Evolutionary conservation across 768 basidiomycete species (phyloP).

Genomic region (Podaxis pistillaris): DNA sequence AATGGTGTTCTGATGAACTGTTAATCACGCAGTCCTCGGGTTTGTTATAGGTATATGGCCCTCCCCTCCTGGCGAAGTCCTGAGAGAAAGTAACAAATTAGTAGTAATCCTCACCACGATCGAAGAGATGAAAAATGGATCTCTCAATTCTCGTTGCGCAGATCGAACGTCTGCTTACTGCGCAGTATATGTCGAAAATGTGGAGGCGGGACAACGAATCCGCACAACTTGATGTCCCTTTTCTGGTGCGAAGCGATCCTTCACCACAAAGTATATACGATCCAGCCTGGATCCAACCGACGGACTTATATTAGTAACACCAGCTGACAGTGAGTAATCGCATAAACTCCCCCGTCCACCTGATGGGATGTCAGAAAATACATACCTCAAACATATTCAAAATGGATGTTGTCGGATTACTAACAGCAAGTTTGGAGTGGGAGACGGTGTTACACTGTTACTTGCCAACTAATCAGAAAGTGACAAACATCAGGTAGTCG

Average conservation of each 20-base stretch:
- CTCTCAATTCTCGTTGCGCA: no score
- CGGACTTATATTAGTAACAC: constrained; percentile 15
- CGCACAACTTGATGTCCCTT: not conserved
- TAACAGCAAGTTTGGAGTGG: constrained; percentile 47
- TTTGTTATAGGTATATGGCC: no score
- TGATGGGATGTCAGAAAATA: constrained; percentile 43
- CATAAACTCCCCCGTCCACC: constrained; percentile 42
- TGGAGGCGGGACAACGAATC: not conserved
- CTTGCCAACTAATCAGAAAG: constrained; percentile 39
- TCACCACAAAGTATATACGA: constrained; percentile 39
- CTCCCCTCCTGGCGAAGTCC: no score
- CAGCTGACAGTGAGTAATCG: constrained; percentile 43
- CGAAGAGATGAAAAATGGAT: no score
- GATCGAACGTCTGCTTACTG: not conserved
- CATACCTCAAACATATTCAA: constrained; percentile 50
- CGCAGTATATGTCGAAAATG: not conserved
- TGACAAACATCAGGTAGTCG: not conserved
- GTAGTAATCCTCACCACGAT: no score
- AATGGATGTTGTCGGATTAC: constrained; percentile 45
- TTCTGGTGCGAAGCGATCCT: not conserved
- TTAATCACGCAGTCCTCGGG: no score
- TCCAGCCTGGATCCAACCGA: constrained; percentile 32
- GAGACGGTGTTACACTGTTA: constrained; percentile 36
- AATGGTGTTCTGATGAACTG: no score
- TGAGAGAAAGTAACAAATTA: no score